Evolutionary conservation across 352 stramenopile species (phyloP).

Genomic region (Phytophthora tentaculata): DNA sequence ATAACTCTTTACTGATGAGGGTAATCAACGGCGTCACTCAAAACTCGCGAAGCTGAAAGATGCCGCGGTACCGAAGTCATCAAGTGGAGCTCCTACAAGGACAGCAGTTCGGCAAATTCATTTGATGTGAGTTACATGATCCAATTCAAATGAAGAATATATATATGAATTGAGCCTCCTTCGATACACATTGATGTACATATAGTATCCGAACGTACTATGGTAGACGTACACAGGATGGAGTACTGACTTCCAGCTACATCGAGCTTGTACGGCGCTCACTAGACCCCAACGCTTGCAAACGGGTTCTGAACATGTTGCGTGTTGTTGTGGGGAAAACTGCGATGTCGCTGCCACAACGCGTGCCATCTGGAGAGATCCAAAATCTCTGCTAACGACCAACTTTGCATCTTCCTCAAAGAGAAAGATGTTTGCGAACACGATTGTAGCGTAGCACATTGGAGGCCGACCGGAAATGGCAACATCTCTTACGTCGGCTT

Average conservation of each 20-base stretch:
- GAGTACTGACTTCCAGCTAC: not conserved
- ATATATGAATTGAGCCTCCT: not conserved
- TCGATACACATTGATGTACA: not conserved
- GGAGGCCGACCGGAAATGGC: not conserved
- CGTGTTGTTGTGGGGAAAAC: not conserved
- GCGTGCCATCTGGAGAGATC: not conserved
- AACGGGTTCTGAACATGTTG: not conserved
- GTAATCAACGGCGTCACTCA: too few relatives aligned
- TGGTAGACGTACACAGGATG: not conserved
- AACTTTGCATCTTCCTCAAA: not conserved
- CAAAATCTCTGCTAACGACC: not conserved
- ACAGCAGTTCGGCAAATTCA: not conserved
- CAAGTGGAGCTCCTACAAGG: not conserved
- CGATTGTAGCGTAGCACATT: not conserved
- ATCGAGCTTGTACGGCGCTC: not conserved
- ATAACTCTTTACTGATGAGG: too few relatives aligned
- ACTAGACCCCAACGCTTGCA: not conserved
- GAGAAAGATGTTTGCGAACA: not conserved
- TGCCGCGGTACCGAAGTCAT: too few relatives aligned
- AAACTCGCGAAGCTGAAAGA: too few relatives aligned
- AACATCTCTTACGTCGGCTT: not conserved
- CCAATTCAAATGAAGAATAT: not conserved
- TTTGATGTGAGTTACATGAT: not conserved
- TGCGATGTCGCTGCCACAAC: not conserved
- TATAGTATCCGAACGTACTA: not conserved